phyloP scores from a whole-genome alignment of 2,329 filamentous ascomycete genomes.

The Penicillium sp. region DNA sequence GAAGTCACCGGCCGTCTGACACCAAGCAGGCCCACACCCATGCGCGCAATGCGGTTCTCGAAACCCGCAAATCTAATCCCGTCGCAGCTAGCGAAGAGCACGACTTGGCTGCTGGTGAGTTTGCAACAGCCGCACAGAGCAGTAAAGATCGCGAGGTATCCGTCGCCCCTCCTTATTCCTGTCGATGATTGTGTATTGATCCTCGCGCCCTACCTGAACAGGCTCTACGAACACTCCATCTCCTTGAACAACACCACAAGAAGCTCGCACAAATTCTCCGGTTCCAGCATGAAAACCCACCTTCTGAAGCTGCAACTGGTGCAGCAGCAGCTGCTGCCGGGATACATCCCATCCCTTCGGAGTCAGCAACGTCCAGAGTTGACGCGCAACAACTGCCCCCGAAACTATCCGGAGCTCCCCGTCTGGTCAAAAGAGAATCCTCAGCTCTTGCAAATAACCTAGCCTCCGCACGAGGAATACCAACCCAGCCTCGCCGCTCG shows the following conservation, averaged over 20 bases:
- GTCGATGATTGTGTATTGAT: neutral
- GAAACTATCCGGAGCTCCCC: conserved; percentile 44
- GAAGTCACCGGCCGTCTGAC: conserved; percentile 17
- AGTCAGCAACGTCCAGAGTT: conserved; percentile 28
- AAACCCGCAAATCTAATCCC: conserved; percentile 70
- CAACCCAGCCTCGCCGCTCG: conserved; percentile 58
- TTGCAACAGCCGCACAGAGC: conserved; percentile 76
- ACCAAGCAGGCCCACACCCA: conserved; percentile 77
- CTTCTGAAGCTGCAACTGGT: conserved; percentile 21
- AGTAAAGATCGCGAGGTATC: conserved; percentile 66
- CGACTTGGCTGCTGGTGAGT: conserved; percentile 84
- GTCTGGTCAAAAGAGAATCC: conserved; percentile 67
- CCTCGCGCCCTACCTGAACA: conserved; percentile 52
- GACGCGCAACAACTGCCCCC: conserved; percentile 45
- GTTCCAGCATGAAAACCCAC: conserved; percentile 64
- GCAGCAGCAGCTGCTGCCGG: conserved; percentile 17
- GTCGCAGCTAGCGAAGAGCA: conserved; percentile 87
- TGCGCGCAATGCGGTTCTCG: conserved; percentile 79
- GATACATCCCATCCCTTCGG: conserved; percentile 24
- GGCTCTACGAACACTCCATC: conserved; percentile 79
- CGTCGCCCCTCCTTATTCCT: conserved; percentile 3
- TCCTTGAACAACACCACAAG: conserved; percentile 87
- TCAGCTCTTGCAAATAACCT: conserved; percentile 89
- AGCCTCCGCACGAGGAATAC: conserved; percentile 82
- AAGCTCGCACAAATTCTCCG: conserved; percentile 81